A percentile compares a stretch with the other conserved stretches of the same genome.
These are phyloP conservation scores for Thymus mandschuricus DNA, from an alignment of 257 asterid genomes.

Conservation along the genomic window DNA sequence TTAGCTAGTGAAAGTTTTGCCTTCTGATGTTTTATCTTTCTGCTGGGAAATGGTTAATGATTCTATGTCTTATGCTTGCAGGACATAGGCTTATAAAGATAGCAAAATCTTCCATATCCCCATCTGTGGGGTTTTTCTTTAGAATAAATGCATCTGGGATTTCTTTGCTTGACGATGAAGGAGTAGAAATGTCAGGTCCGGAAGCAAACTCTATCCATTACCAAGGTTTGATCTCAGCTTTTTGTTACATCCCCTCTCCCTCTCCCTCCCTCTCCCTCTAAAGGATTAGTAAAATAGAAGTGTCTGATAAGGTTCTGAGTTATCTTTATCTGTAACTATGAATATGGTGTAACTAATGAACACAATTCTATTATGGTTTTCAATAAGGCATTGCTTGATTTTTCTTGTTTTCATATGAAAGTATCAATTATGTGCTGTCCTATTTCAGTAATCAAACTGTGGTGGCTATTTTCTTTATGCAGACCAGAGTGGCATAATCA, in stretches of 20 bases:
- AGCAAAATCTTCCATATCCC: slow-evolving; percentile 83
- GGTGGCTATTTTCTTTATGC: slow-evolving; percentile 39
- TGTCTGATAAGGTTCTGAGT: background rate
- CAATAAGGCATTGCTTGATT: background rate
- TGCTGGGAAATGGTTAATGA: background rate
- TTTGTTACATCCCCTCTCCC: slow-evolving; percentile 21
- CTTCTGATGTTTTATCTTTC: background rate
- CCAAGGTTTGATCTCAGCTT: slow-evolving; percentile 53
- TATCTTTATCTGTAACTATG: slow-evolving; percentile 24
- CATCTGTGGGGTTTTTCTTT: slow-evolving; percentile 66
- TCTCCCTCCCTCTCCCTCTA: background rate
- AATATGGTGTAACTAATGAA: background rate
- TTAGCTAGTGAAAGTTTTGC: background rate
- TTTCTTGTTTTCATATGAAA: background rate
- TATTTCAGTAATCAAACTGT: slow-evolving; percentile 11
- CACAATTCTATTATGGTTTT: background rate
- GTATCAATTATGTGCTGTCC: slow-evolving; percentile 4
- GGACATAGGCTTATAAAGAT: slow-evolving; percentile 80
- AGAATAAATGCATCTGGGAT: slow-evolving; percentile 66
- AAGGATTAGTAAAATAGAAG: slow-evolving; percentile 2
- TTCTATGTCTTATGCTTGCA: slow-evolving; percentile 38
- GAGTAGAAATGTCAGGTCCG: slow-evolving; percentile 69
- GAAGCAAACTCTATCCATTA: slow-evolving; percentile 59
- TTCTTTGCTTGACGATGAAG: slow-evolving; percentile 64
- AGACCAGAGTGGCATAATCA: slow-evolving; percentile 53